phyloP scores from a whole-genome alignment of 805 yeast genomes.

The Saccharomycopsis sp. region DNA sequence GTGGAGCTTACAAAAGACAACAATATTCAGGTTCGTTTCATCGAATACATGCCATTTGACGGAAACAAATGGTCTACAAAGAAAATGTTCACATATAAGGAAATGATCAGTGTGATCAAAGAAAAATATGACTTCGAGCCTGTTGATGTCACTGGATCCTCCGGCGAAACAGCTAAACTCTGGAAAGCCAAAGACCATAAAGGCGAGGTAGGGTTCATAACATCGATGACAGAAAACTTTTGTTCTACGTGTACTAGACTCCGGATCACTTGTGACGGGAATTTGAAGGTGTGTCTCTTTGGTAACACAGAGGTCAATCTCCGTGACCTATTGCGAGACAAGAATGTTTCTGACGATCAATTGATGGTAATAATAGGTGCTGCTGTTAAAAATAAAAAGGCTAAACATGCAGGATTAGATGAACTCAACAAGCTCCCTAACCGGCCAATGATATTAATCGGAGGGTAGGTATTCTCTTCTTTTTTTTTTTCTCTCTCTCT shows the following conservation, averaged over 20 bases:
- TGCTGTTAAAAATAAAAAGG: conserved; percentile 42
- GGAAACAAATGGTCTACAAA: conserved; percentile 46
- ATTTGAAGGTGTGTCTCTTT: conserved; percentile 47
- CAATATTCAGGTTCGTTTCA: conserved; percentile 44
- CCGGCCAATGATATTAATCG: conserved; percentile 51
- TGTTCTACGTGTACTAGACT: conserved; percentile 48
- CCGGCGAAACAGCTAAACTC: conserved; percentile 48
- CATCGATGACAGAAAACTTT: conserved; percentile 50
- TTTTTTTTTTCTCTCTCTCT: not conserved
- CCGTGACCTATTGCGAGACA: conserved; percentile 36
- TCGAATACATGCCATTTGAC: conserved; percentile 54
- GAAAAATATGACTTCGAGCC: conserved; percentile 25
- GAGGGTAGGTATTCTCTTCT: conserved; percentile 34
- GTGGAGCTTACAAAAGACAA: conserved; percentile 34
- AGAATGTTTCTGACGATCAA: conserved; percentile 31
- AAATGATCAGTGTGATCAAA: conserved; percentile 33
- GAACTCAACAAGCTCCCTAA: conserved; percentile 40
- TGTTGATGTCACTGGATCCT: conserved; percentile 23
- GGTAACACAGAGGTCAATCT: conserved; percentile 46
- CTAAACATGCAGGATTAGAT: conserved; percentile 46
- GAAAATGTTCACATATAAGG: conserved; percentile 41
- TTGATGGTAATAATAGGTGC: conserved; percentile 35
- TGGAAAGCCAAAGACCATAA: conserved; percentile 36
- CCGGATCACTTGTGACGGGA: conserved; percentile 47
- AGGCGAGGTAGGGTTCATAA: conserved; percentile 46